Percentiles rank a stretch among this genome's conserved stretches.
phyloP scores from a whole-genome alignment of 305 asterid genomes.

The Nicotiana rustica region DNA sequence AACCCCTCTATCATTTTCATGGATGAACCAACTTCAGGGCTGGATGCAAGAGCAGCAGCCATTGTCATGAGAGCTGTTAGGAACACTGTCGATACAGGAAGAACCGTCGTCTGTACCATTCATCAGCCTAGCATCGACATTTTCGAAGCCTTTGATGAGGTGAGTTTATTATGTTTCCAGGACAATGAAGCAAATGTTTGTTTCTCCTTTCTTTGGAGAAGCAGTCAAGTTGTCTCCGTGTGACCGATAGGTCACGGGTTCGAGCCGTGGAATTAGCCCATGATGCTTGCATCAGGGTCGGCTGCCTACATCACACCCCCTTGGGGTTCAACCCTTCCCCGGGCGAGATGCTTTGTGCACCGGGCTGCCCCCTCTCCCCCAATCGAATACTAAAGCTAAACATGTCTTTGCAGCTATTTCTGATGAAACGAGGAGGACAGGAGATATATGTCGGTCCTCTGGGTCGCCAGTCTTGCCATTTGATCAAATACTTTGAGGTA shows the following conservation, averaged over 20 bases:
- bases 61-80: constrained; percentile 52
- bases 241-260: too few species aligned
- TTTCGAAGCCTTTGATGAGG: constrained; percentile 54
- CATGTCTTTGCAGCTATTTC: constrained; percentile 51
- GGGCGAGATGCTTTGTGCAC: too few species aligned
- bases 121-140: constrained; percentile 54
- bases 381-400: not conserved
- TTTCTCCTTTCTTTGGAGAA: not conserved
- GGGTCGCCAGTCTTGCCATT: constrained; percentile 57
- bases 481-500: constrained; percentile 66
- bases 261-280: too few species aligned
- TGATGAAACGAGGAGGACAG: constrained; percentile 77
- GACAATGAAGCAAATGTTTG: not conserved
- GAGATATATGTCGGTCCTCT: constrained; percentile 75
- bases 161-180: not conserved
- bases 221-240: too few species aligned
- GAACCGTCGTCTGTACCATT: constrained; percentile 51
- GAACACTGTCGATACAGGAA: constrained; percentile 49
- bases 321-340: too few species aligned
- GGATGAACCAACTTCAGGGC: constrained; percentile 79
- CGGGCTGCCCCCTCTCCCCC: too few species aligned
- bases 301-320: too few species aligned
- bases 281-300: too few species aligned
- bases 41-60: constrained; percentile 72
- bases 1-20: constrained; percentile 70